These are phyloP conservation scores for Xerocomellus chrysenteron DNA, from an alignment of 768 basidiomycete genomes.

Conservation along the genomic window DNA sequence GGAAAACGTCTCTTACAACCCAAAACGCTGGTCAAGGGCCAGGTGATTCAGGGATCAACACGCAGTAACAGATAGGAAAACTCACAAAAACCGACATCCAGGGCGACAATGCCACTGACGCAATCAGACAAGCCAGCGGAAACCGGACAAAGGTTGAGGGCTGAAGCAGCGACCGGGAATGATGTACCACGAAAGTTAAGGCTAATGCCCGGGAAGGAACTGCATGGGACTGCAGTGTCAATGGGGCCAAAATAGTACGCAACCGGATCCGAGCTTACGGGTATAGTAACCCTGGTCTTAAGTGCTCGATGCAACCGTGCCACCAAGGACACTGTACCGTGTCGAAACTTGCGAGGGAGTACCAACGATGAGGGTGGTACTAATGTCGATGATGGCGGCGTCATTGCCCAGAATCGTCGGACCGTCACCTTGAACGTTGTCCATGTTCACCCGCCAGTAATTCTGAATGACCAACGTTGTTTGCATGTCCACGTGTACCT, in stretches of 20 bases:
- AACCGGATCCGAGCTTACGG: slow-evolving; percentile 12
- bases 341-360: background rate
- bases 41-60: background rate
- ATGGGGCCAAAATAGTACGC: background rate
- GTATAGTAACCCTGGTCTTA: slow-evolving; percentile 32
- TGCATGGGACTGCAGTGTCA: slow-evolving; percentile 26
- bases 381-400: slow-evolving; percentile 19
- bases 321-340: background rate
- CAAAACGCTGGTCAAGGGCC: slow-evolving; percentile 17
- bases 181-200: slow-evolving; percentile 34
- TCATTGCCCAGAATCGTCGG: background rate
- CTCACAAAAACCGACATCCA: slow-evolving; percentile 5
- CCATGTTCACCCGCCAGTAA: slow-evolving; percentile 12
- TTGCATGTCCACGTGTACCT: background rate
- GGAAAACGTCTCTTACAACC: slow-evolving; percentile 38
- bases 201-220: slow-evolving; percentile 17
- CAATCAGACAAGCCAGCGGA: slow-evolving; percentile 22
- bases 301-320: slow-evolving; percentile 12
- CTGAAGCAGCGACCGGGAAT: slow-evolving; percentile 31
- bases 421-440: background rate
- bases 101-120: slow-evolving; percentile 27
- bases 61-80: background rate
- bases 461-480: slow-evolving; percentile 2
- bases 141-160: background rate
- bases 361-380: slow-evolving; percentile 10